Conservation (phyloP, 148 eudicot genomes). For the Chenopodium suecicum region DNA sequence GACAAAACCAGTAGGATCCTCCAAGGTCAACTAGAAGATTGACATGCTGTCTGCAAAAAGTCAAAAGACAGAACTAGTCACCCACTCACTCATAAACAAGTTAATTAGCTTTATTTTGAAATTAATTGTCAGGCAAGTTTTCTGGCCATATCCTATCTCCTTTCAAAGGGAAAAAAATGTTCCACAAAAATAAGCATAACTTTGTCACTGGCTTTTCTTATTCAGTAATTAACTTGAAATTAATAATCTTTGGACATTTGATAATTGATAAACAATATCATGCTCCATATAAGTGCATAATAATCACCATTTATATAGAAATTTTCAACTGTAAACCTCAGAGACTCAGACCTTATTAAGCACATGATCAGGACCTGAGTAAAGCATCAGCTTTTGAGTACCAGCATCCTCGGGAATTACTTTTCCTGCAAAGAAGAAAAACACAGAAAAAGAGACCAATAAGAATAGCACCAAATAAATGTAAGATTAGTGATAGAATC, state of each 20-base stretch:
- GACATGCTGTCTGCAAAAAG: slow-evolving; percentile 2
- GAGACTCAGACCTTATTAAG: slow-evolving; percentile 54
- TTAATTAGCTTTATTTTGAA: too few species aligned
- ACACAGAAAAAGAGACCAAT: not conserved
- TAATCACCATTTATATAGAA: not conserved
- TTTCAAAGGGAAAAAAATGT: too few species aligned
- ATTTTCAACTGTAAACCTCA: not conserved
- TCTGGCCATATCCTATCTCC: too few species aligned
- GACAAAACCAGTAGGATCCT: not conserved
- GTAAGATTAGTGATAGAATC: not conserved
- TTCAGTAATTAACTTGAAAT: not conserved
- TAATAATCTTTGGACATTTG: not conserved
- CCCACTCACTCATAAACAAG: not conserved
- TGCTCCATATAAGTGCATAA: not conserved
- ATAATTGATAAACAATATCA: not conserved
- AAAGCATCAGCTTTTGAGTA: slow-evolving; percentile 56
- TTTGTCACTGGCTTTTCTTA: not conserved
- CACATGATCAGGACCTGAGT: slow-evolving; percentile 61
- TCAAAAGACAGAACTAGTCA: not conserved
- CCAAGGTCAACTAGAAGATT: not conserved
- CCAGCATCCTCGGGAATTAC: slow-evolving; percentile 66
- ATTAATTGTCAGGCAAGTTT: too few species aligned
- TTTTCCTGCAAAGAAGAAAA: slow-evolving; percentile 49
- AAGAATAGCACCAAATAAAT: not conserved
- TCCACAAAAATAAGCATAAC: too few species aligned